Evolutionary conservation across 441 rosid genomes (phyloP).

Genomic region (Populus hybrid): DNA sequence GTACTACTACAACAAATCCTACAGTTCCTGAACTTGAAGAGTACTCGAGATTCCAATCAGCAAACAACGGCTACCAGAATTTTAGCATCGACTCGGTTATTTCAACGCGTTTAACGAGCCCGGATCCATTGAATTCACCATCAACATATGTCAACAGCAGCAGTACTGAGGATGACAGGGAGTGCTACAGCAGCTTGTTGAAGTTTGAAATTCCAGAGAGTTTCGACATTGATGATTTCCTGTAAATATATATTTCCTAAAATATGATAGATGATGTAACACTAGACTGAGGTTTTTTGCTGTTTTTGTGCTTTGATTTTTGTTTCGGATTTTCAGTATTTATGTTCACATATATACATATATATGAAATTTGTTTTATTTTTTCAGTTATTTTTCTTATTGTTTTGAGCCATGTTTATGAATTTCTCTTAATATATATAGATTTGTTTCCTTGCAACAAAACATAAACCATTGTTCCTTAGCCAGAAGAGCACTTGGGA

Average conservation of each 20-base stretch:
- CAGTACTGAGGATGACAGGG: constrained; percentile 55
- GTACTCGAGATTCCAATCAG: constrained; percentile 22
- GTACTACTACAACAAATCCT: constrained; percentile 19
- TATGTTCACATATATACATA: neutral
- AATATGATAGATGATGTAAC: neutral
- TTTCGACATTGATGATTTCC: constrained; percentile 59
- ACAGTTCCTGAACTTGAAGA: constrained; percentile 20
- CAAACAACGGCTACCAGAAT: constrained; percentile 30
- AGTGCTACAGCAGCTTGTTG: constrained; percentile 63
- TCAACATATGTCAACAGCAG: constrained; percentile 40
- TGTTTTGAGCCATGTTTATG: neutral
- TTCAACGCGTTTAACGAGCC: constrained; percentile 51
- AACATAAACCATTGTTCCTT: neutral
- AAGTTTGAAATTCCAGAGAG: constrained; percentile 70
- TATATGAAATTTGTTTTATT: neutral
- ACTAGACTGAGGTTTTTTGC: neutral
- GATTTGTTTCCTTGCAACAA: neutral
- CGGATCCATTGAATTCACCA: constrained; percentile 47
- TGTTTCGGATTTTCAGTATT: neutral
- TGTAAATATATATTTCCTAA: constrained; percentile 27
- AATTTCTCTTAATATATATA: neutral
- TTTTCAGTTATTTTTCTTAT: neutral
- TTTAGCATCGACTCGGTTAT: constrained; percentile 46
- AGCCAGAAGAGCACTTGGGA: neutral
- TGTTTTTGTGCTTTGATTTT: neutral